Percentiles rank a stretch among this genome's conserved stretches.
Conservation (phyloP, 2,329 filamentous ascomycete species). For the Colletotrichum echinochloae region DNA sequence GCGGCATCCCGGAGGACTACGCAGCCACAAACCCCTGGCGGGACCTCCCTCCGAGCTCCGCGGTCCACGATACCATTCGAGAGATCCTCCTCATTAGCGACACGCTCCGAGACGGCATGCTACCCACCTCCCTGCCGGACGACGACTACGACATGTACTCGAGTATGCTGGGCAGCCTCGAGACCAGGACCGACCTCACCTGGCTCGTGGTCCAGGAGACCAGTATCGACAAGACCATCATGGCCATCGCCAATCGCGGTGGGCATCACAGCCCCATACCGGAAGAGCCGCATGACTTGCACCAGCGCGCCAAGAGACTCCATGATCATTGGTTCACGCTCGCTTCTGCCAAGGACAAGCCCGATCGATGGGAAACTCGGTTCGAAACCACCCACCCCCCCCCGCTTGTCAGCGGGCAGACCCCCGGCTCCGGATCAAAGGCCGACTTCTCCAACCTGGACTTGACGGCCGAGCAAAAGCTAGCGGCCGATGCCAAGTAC, state of each 20-base stretch:
- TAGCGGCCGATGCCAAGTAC: slow-evolving; percentile 29
- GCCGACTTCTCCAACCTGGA: not conserved
- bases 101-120: slow-evolving; percentile 34
- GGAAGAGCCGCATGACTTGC: slow-evolving; percentile 35
- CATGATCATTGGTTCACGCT: slow-evolving; percentile 26
- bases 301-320: slow-evolving; percentile 17
- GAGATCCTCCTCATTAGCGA: slow-evolving; percentile 35
- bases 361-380: slow-evolving; percentile 23
- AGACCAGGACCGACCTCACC: slow-evolving; percentile 30
- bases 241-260: slow-evolving; percentile 34
- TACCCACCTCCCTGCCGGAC: slow-evolving; percentile 28
- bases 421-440: not conserved
- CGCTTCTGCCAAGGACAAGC: slow-evolving; percentile 19
- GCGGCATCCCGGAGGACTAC: not conserved
- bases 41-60: slow-evolving; percentile 31
- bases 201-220: slow-evolving; percentile 37
- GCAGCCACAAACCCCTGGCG: slow-evolving; percentile 37
- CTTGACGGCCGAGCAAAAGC: slow-evolving; percentile 21
- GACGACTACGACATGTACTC: slow-evolving; percentile 35
- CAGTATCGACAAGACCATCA: slow-evolving; percentile 23
- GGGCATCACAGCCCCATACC: slow-evolving; percentile 29
- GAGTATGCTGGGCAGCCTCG: slow-evolving; percentile 31
- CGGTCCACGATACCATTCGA: slow-evolving; percentile 18
- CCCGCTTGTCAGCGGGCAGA: not conserved
- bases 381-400: slow-evolving; percentile 30